phyloP scores from a whole-genome alignment of 305 asterid genomes.

The Rubia occidens region DNA sequence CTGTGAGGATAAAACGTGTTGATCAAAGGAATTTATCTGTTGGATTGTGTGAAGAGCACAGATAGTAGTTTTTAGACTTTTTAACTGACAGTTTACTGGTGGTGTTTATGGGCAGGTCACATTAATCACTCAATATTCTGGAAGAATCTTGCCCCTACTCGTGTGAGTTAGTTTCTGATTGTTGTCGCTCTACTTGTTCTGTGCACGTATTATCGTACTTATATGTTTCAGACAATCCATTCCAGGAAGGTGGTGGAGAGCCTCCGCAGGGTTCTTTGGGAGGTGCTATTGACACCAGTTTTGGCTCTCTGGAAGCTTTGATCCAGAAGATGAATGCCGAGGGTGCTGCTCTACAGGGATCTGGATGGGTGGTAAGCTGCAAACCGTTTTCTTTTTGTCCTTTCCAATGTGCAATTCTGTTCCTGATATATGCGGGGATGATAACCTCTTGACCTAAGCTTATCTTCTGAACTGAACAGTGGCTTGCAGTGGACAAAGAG shows the following conservation, averaged over 20 bases:
- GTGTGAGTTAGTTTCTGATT: constrained; percentile 31
- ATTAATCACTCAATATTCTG: constrained; percentile 70
- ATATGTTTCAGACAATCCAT: constrained; percentile 12
- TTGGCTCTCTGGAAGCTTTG: constrained; percentile 74
- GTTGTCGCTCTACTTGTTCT: not conserved
- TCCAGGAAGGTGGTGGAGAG: constrained; percentile 90
- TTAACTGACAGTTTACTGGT: not conserved
- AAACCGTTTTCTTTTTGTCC: constrained; percentile 1
- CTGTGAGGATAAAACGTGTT: not conserved
- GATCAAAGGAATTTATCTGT: not conserved
- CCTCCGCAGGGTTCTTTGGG: constrained; percentile 70
- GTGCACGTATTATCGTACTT: not conserved
- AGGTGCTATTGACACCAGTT: constrained; percentile 55
- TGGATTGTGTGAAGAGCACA: not conserved
- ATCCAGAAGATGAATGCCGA: constrained; percentile 80
- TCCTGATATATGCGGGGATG: not conserved
- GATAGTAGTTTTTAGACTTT: not conserved
- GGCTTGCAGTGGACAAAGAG: constrained; percentile 89
- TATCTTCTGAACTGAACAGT: constrained; percentile 34
- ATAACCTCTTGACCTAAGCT: not conserved
- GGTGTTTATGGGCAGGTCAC: constrained; percentile 42
- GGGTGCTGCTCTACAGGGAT: constrained; percentile 96
- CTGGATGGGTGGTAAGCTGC: constrained; percentile 92
- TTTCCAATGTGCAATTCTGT: not conserved
- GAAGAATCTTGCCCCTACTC: constrained; percentile 60